Evolutionary conservation across 164 flowering plant genomes (phyloP).

Genomic region (Piper betle): DNA sequence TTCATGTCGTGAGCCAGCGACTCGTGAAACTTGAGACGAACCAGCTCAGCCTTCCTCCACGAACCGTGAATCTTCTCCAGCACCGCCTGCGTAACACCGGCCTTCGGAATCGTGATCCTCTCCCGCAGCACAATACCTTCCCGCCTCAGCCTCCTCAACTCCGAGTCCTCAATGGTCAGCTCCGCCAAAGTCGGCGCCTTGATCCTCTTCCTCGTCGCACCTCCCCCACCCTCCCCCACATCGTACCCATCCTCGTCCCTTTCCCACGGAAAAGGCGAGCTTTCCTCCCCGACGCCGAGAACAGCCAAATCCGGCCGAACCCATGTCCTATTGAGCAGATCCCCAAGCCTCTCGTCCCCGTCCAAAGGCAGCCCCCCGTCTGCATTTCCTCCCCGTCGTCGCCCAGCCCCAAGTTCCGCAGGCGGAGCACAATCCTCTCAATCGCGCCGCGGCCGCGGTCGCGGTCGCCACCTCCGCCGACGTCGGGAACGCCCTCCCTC

Average conservation of each 20-base stretch:
- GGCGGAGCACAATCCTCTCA: slow-evolving; percentile 64
- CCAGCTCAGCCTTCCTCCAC: slow-evolving; percentile 87
- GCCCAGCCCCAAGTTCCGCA: slow-evolving; percentile 60
- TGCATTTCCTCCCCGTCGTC: slow-evolving; percentile 49
- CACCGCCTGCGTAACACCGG: slow-evolving; percentile 72
- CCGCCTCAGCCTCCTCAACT: slow-evolving; percentile 74
- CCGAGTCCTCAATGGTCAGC: slow-evolving; percentile 68
- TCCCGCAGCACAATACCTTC: slow-evolving; percentile 67
- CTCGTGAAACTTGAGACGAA: slow-evolving; percentile 91
- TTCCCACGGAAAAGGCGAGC: slow-evolving; percentile 70
- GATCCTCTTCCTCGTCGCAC: slow-evolving; percentile 28
- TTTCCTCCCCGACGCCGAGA: slow-evolving; percentile 21
- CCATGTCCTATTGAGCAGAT: slow-evolving; percentile 80
- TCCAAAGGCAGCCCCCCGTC: slow-evolving; percentile 12
- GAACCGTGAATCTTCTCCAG: slow-evolving; percentile 69
- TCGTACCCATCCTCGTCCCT: slow-evolving; percentile 24
- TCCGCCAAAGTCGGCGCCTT: slow-evolving; percentile 83
- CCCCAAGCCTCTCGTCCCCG: slow-evolving; percentile 68
- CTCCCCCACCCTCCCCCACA: slow-evolving; percentile 20
- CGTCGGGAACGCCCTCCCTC: slow-evolving; percentile 1
- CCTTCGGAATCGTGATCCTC: slow-evolving; percentile 77
- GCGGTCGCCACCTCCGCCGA: slow-evolving; percentile 11
- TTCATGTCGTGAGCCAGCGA: slow-evolving; percentile 77
- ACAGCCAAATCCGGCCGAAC: slow-evolving; percentile 50
- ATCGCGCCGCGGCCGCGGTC: slow-evolving; percentile 39